Evolutionary conservation across 192 early-diverging fungal species (phyloP).

Genomic region (Martensiomyces pterosporus): DNA sequence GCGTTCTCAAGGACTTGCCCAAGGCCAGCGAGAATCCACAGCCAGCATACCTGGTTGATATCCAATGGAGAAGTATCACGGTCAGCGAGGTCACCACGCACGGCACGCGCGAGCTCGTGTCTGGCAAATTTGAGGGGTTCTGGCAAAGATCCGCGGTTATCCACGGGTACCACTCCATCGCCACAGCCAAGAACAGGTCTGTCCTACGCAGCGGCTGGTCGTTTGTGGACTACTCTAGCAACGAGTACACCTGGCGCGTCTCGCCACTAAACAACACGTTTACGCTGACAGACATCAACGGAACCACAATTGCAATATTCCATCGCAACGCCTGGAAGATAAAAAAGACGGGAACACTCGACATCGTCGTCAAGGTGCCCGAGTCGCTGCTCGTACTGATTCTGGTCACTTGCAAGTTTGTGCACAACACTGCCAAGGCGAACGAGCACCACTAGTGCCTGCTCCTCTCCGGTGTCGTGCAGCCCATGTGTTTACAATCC

Average conservation of each 20-base stretch:
- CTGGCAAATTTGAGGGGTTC: neutral
- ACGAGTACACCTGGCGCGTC: slow-evolving; percentile 13
- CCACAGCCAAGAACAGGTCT: slow-evolving; percentile 4
- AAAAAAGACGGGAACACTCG: slow-evolving; percentile 6
- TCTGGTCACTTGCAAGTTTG: slow-evolving; percentile 9
- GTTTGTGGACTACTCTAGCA: slow-evolving; percentile 22
- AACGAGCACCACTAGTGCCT: no score
- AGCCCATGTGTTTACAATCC: no score
- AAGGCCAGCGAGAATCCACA: no score
- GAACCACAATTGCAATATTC: slow-evolving; percentile 5
- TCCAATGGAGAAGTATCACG: no score
- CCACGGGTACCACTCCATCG: slow-evolving; percentile 3
- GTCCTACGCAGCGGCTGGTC: slow-evolving; percentile 6
- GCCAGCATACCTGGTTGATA: no score
- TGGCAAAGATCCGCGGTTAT: neutral
- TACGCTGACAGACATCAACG: slow-evolving; percentile 10
- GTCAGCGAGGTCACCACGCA: no score
- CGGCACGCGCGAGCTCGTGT: no score
- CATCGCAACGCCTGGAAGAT: neutral
- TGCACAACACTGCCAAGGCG: slow-evolving; percentile 5
- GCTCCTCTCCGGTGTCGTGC: no score
- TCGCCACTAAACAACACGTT: slow-evolving; percentile 1
- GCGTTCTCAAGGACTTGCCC: no score
- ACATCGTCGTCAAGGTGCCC: slow-evolving; percentile 4
- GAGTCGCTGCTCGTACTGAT: slow-evolving; percentile 11